A percentile compares a stretch with the other conserved stretches of the same genome.
Evolutionary conservation across 2,329 filamentous ascomycete species (phyloP).

Genomic region (Aureobasidium sp.): DNA sequence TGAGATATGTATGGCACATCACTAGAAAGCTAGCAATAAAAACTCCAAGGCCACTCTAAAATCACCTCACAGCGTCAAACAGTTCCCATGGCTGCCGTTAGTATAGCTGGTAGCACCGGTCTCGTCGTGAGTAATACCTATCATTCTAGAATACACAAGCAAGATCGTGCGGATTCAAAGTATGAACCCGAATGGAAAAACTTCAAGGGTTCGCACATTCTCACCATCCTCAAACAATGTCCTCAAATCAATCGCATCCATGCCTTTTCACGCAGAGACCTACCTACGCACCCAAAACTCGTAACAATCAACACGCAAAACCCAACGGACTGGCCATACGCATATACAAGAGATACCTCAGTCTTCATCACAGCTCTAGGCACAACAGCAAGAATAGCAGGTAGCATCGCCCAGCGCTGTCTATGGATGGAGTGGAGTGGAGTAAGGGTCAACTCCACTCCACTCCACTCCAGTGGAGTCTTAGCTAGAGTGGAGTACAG

Average conservation of each 20-base stretch:
- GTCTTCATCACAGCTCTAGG: conserved; percentile 83
- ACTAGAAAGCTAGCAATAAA: no score
- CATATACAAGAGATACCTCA: conserved; percentile 64
- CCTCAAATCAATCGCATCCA: conserved; percentile 62
- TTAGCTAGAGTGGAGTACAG: no score
- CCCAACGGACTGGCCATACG: conserved; percentile 71
- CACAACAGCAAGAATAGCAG: conserved; percentile 80
- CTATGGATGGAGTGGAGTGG: no score
- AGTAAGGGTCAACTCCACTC: no score
- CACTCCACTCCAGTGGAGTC: no score
- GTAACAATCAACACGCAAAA: conserved; percentile 73
- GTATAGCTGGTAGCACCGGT: conserved; percentile 74
- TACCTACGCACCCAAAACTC: conserved; percentile 65
- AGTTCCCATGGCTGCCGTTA: no score
- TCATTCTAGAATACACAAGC: neutral
- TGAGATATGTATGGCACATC: no score
- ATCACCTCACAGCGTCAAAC: no score
- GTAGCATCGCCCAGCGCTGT: conserved; percentile 76
- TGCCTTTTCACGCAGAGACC: conserved; percentile 73
- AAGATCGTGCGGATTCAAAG: neutral
- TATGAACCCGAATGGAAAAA: conserved; percentile 10
- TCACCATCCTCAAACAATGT: conserved; percentile 63
- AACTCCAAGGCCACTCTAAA: no score
- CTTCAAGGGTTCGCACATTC: conserved; percentile 76
- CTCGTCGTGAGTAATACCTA: conserved; percentile 53